Conservation (phyloP, 1,139 yeast genomes). For the Geotrichum australiense region DNA sequence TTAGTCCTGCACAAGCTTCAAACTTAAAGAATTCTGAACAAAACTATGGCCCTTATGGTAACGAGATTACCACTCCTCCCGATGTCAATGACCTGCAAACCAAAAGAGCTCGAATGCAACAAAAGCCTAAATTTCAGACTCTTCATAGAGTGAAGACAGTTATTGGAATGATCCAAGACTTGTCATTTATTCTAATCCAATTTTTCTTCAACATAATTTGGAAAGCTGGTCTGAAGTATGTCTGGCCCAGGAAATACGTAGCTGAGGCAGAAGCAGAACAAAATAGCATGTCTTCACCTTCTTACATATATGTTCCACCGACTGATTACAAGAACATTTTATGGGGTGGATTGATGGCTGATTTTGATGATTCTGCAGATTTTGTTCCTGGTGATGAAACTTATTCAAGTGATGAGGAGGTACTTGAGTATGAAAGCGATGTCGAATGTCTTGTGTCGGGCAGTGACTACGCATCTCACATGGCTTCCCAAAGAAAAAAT, state of each 20-base stretch:
- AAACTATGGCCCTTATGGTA: constrained; percentile 14
- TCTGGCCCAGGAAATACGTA: constrained; percentile 7
- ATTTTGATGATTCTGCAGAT: constrained; percentile 25
- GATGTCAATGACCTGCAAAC: constrained; percentile 7
- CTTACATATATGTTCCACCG: background rate
- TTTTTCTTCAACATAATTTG: constrained; percentile 7
- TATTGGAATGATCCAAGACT: constrained; percentile 9
- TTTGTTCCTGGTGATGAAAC: constrained; percentile 21
- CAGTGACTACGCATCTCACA: constrained; percentile 11
- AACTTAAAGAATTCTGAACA: background rate
- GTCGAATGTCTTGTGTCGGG: constrained; percentile 17
- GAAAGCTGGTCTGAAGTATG: constrained; percentile 10
- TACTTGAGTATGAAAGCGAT: constrained; percentile 20
- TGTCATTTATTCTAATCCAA: constrained; percentile 6
- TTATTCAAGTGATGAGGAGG: constrained; percentile 22
- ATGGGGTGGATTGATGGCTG: constrained; percentile 25
- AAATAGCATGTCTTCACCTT: background rate
- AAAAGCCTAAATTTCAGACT: constrained; percentile 3
- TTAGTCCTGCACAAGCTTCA: background rate
- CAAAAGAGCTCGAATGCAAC: background rate
- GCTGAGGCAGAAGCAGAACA: constrained; percentile 3
- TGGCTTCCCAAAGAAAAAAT: background rate
- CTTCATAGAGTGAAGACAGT: constrained; percentile 8
- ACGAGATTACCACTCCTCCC: constrained; percentile 13
- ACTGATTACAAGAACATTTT: constrained; percentile 21